Evolutionary conservation across 176 grass and related monocot genomes (phyloP).

Genomic region (Oryza brachyantha): DNA sequence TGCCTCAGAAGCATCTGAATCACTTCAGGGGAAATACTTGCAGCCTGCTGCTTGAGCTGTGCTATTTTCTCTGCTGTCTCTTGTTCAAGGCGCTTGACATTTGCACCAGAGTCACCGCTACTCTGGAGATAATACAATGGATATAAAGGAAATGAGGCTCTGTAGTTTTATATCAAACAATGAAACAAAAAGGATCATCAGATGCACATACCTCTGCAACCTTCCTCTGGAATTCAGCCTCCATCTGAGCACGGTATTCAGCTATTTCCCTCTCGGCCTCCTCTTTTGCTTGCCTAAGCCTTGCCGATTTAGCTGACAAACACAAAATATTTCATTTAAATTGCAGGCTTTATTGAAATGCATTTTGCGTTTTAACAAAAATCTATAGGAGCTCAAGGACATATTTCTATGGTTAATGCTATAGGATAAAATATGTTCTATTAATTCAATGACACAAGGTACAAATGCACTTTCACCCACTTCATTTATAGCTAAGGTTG

Average conservation of each 20-base stretch:
- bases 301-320: conserved; percentile 63
- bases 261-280: conserved; percentile 82
- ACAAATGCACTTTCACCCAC: background rate
- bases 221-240: conserved; percentile 80
- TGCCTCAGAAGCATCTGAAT: conserved; percentile 84
- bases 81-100: conserved; percentile 78
- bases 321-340: background rate
- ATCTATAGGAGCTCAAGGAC: background rate
- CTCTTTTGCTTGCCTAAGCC: conserved; percentile 87
- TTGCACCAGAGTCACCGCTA: conserved; percentile 70
- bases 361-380: background rate
- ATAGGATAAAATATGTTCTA: background rate
- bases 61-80: conserved; percentile 66
- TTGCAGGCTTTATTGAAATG: background rate
- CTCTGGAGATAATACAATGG: conserved; percentile 44
- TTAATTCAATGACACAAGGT: background rate
- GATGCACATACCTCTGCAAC: conserved; percentile 58
- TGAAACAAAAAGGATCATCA: background rate
- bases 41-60: conserved; percentile 53
- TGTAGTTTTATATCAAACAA: background rate
- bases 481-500: background rate
- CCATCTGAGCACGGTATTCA: conserved; percentile 69
- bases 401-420: background rate
- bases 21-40: conserved; percentile 57
- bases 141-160: background rate